Conservation (phyloP, 1,139 yeast genomes). For the Yamadazyma oceani region DNA sequence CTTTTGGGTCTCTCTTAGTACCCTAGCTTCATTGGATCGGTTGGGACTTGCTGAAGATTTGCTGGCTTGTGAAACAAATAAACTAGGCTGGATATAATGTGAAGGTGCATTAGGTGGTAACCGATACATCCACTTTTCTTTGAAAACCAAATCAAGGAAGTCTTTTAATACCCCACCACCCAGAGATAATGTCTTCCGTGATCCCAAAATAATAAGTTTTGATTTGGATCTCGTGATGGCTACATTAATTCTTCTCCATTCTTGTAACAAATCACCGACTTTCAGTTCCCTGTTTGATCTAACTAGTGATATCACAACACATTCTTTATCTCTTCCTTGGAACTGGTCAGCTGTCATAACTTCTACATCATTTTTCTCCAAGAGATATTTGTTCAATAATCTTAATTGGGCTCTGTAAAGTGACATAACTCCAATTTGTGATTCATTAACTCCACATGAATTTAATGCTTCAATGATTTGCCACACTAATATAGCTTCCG, state of each 20-base stretch:
- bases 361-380: conserved; percentile 52
- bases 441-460: conserved; percentile 57
- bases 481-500: conserved; percentile 66
- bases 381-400: conserved; percentile 47
- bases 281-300: conserved; percentile 68
- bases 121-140: conserved; percentile 63
- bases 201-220: conserved; percentile 82
- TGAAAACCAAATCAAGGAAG: conserved; percentile 60
- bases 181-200: conserved; percentile 56
- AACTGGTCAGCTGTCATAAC: conserved; percentile 91
- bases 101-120: conserved; percentile 44
- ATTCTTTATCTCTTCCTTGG: conserved; percentile 94
- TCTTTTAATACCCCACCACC: conserved; percentile 55
- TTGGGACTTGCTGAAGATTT: conserved; percentile 25
- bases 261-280: conserved; percentile 78
- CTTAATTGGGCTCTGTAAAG: conserved; percentile 81
- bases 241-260: conserved; percentile 91
- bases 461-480: conserved; percentile 63
- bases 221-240: conserved; percentile 89
- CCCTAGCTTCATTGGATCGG: conserved; percentile 1
- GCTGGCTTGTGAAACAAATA: background rate
- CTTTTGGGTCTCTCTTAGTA: background rate
- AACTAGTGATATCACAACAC: conserved; percentile 84
- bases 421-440: conserved; percentile 81
- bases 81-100: conserved; percentile 15